phyloP scores from a whole-genome alignment of 257 asterid species.

The Salvia rosmarinus region DNA sequence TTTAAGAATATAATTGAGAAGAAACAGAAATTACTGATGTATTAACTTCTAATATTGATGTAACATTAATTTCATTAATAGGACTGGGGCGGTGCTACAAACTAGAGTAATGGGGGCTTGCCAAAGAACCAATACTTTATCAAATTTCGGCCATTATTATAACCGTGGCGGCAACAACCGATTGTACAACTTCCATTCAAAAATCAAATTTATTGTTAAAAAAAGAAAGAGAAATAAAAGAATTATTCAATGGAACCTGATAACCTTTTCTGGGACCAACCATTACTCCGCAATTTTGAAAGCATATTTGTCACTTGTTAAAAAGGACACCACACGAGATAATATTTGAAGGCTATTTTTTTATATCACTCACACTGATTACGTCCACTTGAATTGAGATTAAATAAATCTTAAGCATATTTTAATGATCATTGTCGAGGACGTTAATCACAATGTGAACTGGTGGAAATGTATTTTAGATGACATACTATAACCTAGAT shows the following conservation, averaged over 20 bases:
- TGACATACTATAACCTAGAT: not conserved
- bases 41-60: constrained; percentile 9
- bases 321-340: not conserved
- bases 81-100: constrained; percentile 28
- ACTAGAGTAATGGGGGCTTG: constrained; percentile 27
- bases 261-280: not conserved
- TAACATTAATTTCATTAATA: constrained; percentile 20
- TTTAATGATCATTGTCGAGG: not conserved
- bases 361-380: not conserved
- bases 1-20: not conserved
- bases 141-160: constrained; percentile 18
- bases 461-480: not conserved
- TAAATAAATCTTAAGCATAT: not conserved
- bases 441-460: constrained; percentile 25
- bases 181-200: constrained; percentile 24
- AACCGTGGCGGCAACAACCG: constrained; percentile 34
- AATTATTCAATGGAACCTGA: not conserved
- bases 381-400: not conserved
- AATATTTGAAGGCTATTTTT: not conserved
- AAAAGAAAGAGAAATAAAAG: not conserved
- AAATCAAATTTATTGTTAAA: not conserved
- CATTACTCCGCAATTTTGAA: not conserved
- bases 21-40: not conserved
- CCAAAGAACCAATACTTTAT: constrained; percentile 3
- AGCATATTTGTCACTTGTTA: constrained; percentile 11